A percentile compares a stretch with the other conserved stretches of the same genome.
These are phyloP conservation scores for Neospermospora avenae DNA, from an alignment of 2,329 filamentous ascomycete genomes.

Conservation along the genomic window DNA sequence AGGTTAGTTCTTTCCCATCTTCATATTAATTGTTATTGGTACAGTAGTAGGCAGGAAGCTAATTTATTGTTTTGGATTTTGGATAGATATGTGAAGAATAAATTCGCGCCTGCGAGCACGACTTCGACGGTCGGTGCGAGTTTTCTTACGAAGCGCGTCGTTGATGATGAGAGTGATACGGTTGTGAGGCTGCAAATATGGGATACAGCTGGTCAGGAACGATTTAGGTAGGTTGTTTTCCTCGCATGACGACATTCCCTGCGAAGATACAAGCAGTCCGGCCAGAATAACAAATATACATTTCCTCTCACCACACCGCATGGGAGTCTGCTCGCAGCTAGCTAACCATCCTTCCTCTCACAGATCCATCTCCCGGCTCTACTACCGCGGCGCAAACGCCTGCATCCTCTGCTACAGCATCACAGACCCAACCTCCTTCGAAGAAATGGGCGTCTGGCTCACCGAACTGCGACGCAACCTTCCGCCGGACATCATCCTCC, in stretches of 20 bases:
- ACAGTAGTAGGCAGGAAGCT: not conserved
- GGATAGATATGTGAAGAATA: slow-evolving; percentile 50
- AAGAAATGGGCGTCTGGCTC: slow-evolving; percentile 91
- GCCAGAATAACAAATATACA: not conserved
- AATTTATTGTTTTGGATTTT: slow-evolving; percentile 37
- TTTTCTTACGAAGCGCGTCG: slow-evolving; percentile 75
- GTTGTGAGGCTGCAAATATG: slow-evolving; percentile 91
- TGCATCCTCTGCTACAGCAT: slow-evolving; percentile 95
- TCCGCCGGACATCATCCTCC: slow-evolving; percentile 69
- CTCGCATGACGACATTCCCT: not conserved
- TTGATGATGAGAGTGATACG: slow-evolving; percentile 81
- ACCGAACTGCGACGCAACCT: slow-evolving; percentile 79
- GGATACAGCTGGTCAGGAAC: slow-evolving; percentile 94
- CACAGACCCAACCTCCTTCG: slow-evolving; percentile 79
- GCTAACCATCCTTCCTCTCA: slow-evolving; percentile 4
- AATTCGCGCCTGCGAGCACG: slow-evolving; percentile 34
- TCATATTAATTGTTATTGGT: not conserved
- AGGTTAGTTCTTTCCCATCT: slow-evolving; percentile 46
- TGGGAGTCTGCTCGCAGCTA: not conserved
- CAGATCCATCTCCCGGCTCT: slow-evolving; percentile 81
- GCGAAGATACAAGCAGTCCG: not conserved
- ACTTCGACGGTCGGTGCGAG: slow-evolving; percentile 73
- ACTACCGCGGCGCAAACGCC: slow-evolving; percentile 93
- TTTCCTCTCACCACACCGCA: not conserved
- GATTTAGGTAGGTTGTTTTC: slow-evolving; percentile 59